Conservation (phyloP, 768 basidiomycete genomes). For the Sutorius australiensis region DNA sequence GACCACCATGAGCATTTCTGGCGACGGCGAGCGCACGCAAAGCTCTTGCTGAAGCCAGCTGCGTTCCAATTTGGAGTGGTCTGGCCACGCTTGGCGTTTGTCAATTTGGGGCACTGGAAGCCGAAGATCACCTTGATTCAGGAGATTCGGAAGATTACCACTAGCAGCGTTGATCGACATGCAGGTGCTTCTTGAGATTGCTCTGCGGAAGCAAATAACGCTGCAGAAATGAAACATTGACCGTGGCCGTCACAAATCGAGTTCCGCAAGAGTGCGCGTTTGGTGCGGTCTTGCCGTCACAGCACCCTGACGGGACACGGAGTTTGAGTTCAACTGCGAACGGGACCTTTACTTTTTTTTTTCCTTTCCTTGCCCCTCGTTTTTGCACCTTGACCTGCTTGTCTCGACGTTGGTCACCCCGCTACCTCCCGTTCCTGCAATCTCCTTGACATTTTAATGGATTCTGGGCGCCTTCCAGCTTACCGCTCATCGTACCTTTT, state of each 20-base stretch:
- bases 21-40: not conserved
- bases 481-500: constrained; percentile 30
- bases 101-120: not conserved
- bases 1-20: not conserved
- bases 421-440: not conserved
- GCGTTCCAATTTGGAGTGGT: constrained; percentile 15
- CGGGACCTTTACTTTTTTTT: constrained; percentile 4
- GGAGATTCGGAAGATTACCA: not conserved
- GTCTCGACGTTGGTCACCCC: not conserved
- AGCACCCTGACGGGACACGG: constrained; percentile 21
- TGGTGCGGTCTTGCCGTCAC: constrained; percentile 28
- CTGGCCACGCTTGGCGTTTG: not conserved
- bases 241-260: constrained; percentile 14
- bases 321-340: constrained; percentile 19
- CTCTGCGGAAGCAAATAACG: constrained; percentile 17
- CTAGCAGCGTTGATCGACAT: not conserved
- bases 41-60: not conserved
- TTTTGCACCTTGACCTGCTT: constrained; percentile 1
- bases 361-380: not conserved
- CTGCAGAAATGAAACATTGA: constrained; percentile 6
- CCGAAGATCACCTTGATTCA: constrained; percentile 5
- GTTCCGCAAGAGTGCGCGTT: constrained; percentile 21
- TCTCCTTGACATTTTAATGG: constrained; percentile 11
- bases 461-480: constrained; percentile 13
- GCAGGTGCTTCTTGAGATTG: not conserved